Evolutionary conservation across 75 land plant genomes (phyloP), one percentile per base, ranked within the genome.

Genomic region (Selaginella tamariscina): DNA sequence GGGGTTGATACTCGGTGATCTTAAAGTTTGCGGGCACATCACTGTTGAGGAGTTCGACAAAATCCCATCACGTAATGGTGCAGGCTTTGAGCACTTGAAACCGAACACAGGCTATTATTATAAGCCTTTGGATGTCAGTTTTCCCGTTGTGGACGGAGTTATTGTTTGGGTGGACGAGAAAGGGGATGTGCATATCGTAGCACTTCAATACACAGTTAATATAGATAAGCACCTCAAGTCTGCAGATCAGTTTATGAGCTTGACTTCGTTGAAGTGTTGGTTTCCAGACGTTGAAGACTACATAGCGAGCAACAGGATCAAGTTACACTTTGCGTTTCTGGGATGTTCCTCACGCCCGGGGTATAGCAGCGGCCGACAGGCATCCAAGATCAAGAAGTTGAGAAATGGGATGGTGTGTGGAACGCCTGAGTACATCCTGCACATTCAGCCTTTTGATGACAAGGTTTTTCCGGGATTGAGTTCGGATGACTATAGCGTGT

Each of bases 221-320:
- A 39, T 39, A 39, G 49, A 39, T 15, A 15, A 39, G 49, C 49
- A 39, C 15, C 15, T 39, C 5, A 5, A 39, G 5, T 39, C 49
- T 39, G 49, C 49, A 39, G 49, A 39, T 39, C 49, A 39, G 49
- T 39, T 39, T 15, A 39, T 39, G 49, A 39, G 49, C 49, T 39
- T 39, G 49, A 5, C 5, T 5, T 15, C 49, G 5, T 39, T 39
- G 49, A 39, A 39, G 49, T 15, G 49, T 15, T 39, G 49, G 49
- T 39, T 39, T 39, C 49, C 49, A 5, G 49, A 39, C 15, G 49
- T 39, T 39, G 49, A 39, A 39, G 49, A 39, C 11, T 39, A 39
- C 49, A 15, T 39, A 15, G 49, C 49, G 11, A 39, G 5, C 15
- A 15, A 39, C 49, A 15, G 49, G 15, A 15, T 39, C 49, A 39